Evolutionary conservation across 2,329 filamentous ascomycete genomes (phyloP), one percentile per base, ranked within the genome.

Genomic region (Didymosphaeria variabile): DNA sequence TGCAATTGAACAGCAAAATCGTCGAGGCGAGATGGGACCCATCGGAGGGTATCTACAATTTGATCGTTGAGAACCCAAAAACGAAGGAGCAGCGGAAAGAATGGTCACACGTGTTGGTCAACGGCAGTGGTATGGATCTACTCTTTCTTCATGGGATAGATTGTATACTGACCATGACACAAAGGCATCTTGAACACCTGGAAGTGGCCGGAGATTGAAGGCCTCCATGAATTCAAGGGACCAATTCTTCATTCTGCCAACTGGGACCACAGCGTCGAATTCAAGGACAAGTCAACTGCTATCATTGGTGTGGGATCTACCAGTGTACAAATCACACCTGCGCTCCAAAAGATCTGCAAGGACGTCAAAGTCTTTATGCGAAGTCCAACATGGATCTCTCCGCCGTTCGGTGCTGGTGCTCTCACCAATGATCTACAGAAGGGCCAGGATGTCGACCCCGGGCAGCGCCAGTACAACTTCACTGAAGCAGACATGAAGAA

Each of bases 401-500:
- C 77, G 5, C 76, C 77, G 1, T 78, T 79, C 51, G 77, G 75
- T 23, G 76, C 71, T 13, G 74, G 72, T 34, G 76, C 74, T 19
- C 70, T 78, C 31, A 72, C 65, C 15, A 69, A 68, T 9, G 71
- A 78, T 36, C 64, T 76, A 0, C 71, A 77, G 57, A 77, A 76
- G 51, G 72, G 70, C 2, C 59, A 80, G 56, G 71, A 77, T 47
- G 75, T 79, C 40, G 75, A 79, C 21, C 81, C 80, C 40, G 73
- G 75, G 13, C 73, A 80, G 60, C 75, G 78, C 0, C 81, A 82
- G 67, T 77, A 81, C 67, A 75, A 71, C 57, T 82, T 80, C 68
- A 80, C 79, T 60, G 73, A 84, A 2, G 85, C 88, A 13, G 83
- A 88, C 54, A 82, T 83, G 15, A 81, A 86, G n/a, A 81, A 82